Evolutionary conservation across 768 basidiomycete species (phyloP).

Genomic region (Leccinum subgranulosum): DNA sequence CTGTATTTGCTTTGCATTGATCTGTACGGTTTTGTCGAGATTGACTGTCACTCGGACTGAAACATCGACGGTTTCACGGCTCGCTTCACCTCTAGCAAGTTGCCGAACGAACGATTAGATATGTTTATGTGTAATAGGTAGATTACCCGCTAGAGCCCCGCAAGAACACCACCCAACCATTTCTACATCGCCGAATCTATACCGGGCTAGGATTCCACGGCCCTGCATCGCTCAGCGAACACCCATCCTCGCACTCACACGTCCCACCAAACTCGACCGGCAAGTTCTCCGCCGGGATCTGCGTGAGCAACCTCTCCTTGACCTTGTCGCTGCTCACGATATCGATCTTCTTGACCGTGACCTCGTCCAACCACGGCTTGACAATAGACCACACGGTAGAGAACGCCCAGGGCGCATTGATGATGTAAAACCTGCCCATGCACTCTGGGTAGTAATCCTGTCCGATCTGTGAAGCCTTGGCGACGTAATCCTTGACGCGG

Average conservation of each 20-base stretch:
- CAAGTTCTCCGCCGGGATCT: conserved; percentile 82
- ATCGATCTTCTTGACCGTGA: conserved; percentile 92
- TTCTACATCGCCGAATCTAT: conserved; percentile 14
- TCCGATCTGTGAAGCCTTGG: conserved; percentile 68
- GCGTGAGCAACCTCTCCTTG: conserved; percentile 70
- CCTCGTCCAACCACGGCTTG: conserved; percentile 93
- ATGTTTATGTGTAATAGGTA: conserved; percentile 23
- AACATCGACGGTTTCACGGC: neutral
- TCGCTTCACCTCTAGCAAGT: neutral
- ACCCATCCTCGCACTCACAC: conserved; percentile 77
- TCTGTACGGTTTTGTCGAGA: neutral
- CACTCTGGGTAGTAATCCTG: conserved; percentile 91
- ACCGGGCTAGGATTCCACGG: conserved; percentile 67
- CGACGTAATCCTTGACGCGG: conserved; percentile 90
- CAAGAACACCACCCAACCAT: neutral
- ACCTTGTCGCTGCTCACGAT: conserved; percentile 71
- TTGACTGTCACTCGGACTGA: neutral
- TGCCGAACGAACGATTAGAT: conserved; percentile 26
- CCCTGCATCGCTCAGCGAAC: conserved; percentile 85
- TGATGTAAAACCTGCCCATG: conserved; percentile 99
- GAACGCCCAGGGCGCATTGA: conserved; percentile 96
- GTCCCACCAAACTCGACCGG: conserved; percentile 82
- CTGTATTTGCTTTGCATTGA: neutral
- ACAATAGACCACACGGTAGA: conserved; percentile 82
- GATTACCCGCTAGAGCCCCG: conserved; percentile 21